Conservation (phyloP, 2,329 filamentous ascomycete species). For the Ophiostoma populinum region DNA sequence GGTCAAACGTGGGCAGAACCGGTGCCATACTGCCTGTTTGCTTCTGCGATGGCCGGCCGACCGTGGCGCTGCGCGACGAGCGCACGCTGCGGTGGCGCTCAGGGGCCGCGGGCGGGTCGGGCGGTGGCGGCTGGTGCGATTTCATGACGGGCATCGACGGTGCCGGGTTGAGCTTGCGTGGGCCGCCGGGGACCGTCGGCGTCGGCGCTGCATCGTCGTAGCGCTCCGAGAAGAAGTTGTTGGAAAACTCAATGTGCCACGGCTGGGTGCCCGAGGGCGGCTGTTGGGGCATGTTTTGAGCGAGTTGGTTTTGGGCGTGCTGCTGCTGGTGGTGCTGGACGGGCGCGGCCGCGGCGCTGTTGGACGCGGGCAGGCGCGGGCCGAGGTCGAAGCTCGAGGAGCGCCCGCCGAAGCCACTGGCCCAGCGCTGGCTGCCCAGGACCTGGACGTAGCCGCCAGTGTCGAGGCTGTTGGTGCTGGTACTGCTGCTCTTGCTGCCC, state of each 20-base stretch:
- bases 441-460: constrained; percentile 44
- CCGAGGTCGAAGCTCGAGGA: constrained; percentile 63
- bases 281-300: constrained; percentile 4
- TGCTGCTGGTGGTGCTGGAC: constrained; percentile 4
- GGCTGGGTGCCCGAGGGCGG: constrained; percentile 10
- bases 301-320: neutral
- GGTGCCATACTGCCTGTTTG: constrained; percentile 14
- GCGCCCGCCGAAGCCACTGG: constrained; percentile 31
- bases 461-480: constrained; percentile 45
- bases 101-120: constrained; percentile 17
- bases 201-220: constrained; percentile 72
- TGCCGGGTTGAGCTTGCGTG: constrained; percentile 31
- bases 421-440: constrained; percentile 40
- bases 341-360: neutral
- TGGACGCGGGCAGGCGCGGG: constrained; percentile 19
- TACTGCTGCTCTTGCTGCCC: constrained; percentile 54
- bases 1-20: constrained; percentile 16
- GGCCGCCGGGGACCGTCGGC: constrained; percentile 67
- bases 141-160: constrained; percentile 21
- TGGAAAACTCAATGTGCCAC: constrained; percentile 33
- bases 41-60: constrained; percentile 17
- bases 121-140: constrained; percentile 23
- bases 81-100: constrained; percentile 41
- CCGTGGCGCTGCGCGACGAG: constrained; percentile 34
- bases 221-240: constrained; percentile 30